Percentiles rank a stretch among this genome's conserved stretches.
Evolutionary conservation across 225 moss, liverwort and hornwort species (phyloP).

Genomic region (Bryoerythrophyllum caledonicum): DNA sequence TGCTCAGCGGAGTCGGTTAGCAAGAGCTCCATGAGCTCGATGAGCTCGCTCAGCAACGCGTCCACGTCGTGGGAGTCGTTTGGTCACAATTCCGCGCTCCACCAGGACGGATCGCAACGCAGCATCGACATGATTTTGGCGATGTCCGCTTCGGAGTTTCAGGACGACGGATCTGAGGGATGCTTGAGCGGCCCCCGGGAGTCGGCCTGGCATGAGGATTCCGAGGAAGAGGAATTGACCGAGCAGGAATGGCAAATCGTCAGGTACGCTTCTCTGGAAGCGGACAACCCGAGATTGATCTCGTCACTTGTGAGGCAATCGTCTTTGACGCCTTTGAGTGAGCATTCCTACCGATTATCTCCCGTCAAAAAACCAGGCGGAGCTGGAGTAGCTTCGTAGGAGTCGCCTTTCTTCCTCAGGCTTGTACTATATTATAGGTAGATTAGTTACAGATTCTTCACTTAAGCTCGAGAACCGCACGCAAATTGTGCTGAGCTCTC

Average conservation of each 20-base stretch:
- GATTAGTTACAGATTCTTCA: neutral
- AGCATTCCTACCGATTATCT: conserved; percentile 42
- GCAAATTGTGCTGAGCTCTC: conserved; percentile 38
- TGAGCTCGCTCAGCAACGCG: conserved; percentile 40
- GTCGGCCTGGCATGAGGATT: conserved; percentile 42
- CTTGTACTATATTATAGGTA: conserved; percentile 31
- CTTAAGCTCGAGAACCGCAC: conserved; percentile 29
- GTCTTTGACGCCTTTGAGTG: conserved; percentile 19
- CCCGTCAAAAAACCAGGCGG: conserved; percentile 23
- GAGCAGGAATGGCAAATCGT: conserved; percentile 58
- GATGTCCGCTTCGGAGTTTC: conserved; percentile 4
- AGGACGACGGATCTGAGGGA: neutral
- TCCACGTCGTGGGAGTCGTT: conserved; percentile 37
- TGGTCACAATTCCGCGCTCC: conserved; percentile 4
- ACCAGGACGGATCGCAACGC: conserved; percentile 28
- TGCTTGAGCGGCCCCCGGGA: conserved; percentile 35
- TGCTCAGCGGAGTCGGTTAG: conserved; percentile 20
- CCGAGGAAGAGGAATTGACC: conserved; percentile 43
- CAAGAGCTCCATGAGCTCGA: conserved; percentile 26
- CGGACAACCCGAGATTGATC: conserved; percentile 26
- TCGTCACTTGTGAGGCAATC: conserved; percentile 37
- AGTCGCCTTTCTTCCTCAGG: neutral
- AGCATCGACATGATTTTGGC: conserved; percentile 35
- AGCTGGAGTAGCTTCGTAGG: neutral
- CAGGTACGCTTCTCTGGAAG: conserved; percentile 35